Evolutionary conservation across 176 grass and related monocot species (phyloP).

Genomic region (Poa pratensis): DNA sequence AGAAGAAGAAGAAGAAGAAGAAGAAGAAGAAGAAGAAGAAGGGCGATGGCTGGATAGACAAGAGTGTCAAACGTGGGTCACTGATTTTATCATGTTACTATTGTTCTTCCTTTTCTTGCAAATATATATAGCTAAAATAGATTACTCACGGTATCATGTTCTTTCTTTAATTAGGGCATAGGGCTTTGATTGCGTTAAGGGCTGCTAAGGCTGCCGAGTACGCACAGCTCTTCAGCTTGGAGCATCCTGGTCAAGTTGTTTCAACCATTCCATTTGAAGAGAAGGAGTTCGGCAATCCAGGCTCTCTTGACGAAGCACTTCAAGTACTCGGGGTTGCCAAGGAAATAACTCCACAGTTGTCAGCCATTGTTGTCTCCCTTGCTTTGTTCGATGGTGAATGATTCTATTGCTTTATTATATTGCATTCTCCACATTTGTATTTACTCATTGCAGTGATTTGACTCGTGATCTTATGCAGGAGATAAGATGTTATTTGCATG

Average conservation of each 20-base stretch:
- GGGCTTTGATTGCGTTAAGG: neutral
- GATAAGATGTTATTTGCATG: slow-evolving; percentile 23
- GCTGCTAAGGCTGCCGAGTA: neutral
- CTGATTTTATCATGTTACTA: neutral
- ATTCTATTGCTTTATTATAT: neutral
- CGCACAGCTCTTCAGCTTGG: neutral
- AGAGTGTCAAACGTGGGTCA: neutral
- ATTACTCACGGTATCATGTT: neutral
- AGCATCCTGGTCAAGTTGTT: neutral
- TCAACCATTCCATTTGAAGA: neutral
- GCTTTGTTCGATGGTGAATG: slow-evolving; percentile 17
- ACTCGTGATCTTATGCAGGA: neutral
- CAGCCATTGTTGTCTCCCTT: neutral
- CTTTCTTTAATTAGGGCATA: neutral
- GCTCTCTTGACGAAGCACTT: neutral
- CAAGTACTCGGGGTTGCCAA: neutral
- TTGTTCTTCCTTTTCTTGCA: neutral
- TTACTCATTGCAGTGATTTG: neutral
- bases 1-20: neutral
- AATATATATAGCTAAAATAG: neutral
- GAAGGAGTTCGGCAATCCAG: neutral
- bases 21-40: neutral
- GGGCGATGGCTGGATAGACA: neutral
- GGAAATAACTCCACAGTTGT: neutral
- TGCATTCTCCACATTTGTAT: neutral